Percentiles rank a stretch among this genome's conserved stretches.
These are phyloP conservation scores for Globisporangium heterothallicum DNA, from an alignment of 352 stramenopile genomes.

Conservation along the genomic window DNA sequence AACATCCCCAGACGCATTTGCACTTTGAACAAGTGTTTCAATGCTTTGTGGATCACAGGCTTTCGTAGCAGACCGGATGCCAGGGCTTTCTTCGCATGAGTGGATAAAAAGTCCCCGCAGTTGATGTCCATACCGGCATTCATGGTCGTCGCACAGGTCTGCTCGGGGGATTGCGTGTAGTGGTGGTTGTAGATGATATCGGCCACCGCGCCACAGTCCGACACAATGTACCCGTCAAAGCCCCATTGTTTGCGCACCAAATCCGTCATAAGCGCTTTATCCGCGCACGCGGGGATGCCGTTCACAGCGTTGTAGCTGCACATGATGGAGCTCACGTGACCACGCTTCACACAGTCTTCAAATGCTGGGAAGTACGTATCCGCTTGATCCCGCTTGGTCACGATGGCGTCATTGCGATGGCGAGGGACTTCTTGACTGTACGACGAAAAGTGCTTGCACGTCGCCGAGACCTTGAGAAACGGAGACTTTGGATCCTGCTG, in stretches of 20 bases:
- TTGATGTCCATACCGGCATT: slow-evolving; percentile 83
- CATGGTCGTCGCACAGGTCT: slow-evolving; percentile 50
- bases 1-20: slow-evolving; percentile 89
- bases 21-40: slow-evolving; percentile 79
- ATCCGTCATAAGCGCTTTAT: slow-evolving; percentile 72
- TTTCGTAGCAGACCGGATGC: slow-evolving; percentile 54
- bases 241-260: slow-evolving; percentile 80
- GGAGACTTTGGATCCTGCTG: background rate
- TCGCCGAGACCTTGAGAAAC: slow-evolving; percentile 78
- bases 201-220: slow-evolving; percentile 86
- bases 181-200: slow-evolving; percentile 76
- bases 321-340: slow-evolving; percentile 85
- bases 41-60: slow-evolving; percentile 49
- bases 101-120: slow-evolving; percentile 65
- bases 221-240: slow-evolving; percentile 91
- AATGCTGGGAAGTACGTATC: slow-evolving; percentile 90
- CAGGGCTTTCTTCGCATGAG: slow-evolving; percentile 62
- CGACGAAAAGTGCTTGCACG: slow-evolving; percentile 91
- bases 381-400: slow-evolving; percentile 81
- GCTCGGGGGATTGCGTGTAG: slow-evolving; percentile 61
- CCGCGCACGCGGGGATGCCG: slow-evolving; percentile 86
- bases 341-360: slow-evolving; percentile 74
- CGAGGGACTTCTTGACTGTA: slow-evolving; percentile 83
- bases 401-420: slow-evolving; percentile 84
- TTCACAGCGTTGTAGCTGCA: slow-evolving; percentile 95